Base-by-base conservation (phyloP, 2,329 filamentous ascomycete species). In the Escovopsis weberi region DNA sequence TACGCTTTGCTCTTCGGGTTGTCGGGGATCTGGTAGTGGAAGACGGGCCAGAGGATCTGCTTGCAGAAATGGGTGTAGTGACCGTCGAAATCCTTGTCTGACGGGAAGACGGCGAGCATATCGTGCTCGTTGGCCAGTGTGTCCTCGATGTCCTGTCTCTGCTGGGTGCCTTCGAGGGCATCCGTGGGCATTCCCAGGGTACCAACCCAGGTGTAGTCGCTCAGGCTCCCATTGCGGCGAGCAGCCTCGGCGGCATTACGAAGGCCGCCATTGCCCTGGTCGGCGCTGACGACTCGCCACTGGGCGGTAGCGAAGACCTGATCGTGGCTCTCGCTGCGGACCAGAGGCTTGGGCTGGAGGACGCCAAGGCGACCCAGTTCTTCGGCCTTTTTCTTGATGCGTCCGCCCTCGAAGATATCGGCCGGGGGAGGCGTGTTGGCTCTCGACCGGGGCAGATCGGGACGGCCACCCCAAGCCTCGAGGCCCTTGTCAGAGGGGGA, bases 1-100 rank as follows among this genome's bases (percentile, higher is more conserved):
- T 94, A 96, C 0, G 89, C 89, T 61, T 96, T 96, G 75, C 87
- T 95, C 70, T 94, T 94, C 26, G 89, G 89, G 57, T 94, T 93
- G 58, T 96, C 91, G 0, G 89, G 91, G 46, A 96, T 94, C 62
- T 95, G 88, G 60, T 96, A 96, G 63, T 96, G 88, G 62, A 96
- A 94, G 46, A 95, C 88, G 1, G 89, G 89, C 89, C 89, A 96
- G 6, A 96, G 70, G 43, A 96, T 94, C 56, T 89, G 86, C 67
- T 96, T 96, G 78, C 88, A 95, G 59, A 91, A 96, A 62, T 95
- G 88, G 11, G 82, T 78, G 57, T 96, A 96, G 63, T 94, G 88
- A 1, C 88, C 87, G 55, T 95, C 83, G 57, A 95, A 87, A 61
- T 96, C 88, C 57, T 82, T 86, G 64, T 96, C 89, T 47, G 78